Evolutionary conservation across 208 protist genomes (phyloP).

Genomic region (Polymyxa betae): DNA sequence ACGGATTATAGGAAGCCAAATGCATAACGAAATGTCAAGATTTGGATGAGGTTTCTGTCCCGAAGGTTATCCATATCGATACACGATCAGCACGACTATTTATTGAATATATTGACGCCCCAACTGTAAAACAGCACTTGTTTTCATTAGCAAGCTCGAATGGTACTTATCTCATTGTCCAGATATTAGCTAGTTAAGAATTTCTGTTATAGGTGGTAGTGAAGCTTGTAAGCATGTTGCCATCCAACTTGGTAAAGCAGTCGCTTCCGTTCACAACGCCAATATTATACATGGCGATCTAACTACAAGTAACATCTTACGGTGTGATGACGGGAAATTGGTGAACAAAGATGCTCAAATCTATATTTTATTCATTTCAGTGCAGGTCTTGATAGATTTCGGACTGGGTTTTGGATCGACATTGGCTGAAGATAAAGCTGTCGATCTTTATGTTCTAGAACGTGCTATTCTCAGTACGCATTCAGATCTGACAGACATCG

Average conservation of each 20-base stretch:
- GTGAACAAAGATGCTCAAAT: background rate
- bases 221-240: background rate
- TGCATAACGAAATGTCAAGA: background rate
- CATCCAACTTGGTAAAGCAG: constrained; percentile 63
- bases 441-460: constrained; percentile 97
- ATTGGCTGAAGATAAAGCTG: constrained; percentile 90
- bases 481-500: constrained; percentile 75
- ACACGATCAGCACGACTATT: constrained; percentile 42
- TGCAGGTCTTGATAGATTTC: constrained; percentile 91
- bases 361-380: background rate
- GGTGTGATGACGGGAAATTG: constrained; percentile 52
- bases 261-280: constrained; percentile 68
- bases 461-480: constrained; percentile 91
- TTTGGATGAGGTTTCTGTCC: background rate
- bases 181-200: too few species aligned
- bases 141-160: background rate
- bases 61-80: constrained; percentile 19
- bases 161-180: background rate
- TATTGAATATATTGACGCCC: constrained; percentile 71
- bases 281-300: constrained; percentile 61
- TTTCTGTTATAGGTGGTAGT: background rate
- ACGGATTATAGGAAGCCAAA: constrained; percentile 14
- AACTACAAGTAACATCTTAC: constrained; percentile 64
- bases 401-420: constrained; percentile 86
- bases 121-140: constrained; percentile 60